Conservation (phyloP, 208 protist species). For the Acanthamoeba castellanii region DNA sequence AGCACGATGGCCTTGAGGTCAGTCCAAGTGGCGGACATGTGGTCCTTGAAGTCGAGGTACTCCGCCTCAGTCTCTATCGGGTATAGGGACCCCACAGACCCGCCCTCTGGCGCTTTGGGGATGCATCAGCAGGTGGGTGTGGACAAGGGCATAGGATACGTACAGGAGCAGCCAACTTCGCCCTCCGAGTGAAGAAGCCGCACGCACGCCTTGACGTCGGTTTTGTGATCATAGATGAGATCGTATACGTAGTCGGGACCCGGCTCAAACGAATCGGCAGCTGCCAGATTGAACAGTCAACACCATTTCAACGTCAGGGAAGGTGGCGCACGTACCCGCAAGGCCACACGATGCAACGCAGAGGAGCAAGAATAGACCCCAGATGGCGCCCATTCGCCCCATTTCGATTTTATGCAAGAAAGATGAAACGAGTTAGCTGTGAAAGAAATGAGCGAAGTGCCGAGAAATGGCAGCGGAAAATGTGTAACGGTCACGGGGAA, state of each 20-base stretch:
- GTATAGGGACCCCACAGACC: slow-evolving; percentile 2
- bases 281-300: background rate
- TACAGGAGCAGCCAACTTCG: slow-evolving; percentile 61
- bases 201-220: background rate
- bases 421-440: background rate
- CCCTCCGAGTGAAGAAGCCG: background rate
- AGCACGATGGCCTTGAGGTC: slow-evolving; percentile 62
- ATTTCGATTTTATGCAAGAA: background rate
- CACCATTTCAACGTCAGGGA: background rate
- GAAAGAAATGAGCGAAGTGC: background rate
- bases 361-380: background rate
- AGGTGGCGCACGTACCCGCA: background rate
- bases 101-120: slow-evolving; percentile 26
- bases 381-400: background rate
- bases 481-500: background rate
- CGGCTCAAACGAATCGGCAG: background rate
- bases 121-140: background rate
- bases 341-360: background rate
- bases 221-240: slow-evolving; percentile 50
- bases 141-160: background rate
- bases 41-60: background rate
- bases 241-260: slow-evolving; percentile 53
- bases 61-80: slow-evolving; percentile 11
- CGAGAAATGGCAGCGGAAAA: background rate
- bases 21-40: background rate